Conservation (phyloP, 345 rosid species). For the Linum tenue region DNA sequence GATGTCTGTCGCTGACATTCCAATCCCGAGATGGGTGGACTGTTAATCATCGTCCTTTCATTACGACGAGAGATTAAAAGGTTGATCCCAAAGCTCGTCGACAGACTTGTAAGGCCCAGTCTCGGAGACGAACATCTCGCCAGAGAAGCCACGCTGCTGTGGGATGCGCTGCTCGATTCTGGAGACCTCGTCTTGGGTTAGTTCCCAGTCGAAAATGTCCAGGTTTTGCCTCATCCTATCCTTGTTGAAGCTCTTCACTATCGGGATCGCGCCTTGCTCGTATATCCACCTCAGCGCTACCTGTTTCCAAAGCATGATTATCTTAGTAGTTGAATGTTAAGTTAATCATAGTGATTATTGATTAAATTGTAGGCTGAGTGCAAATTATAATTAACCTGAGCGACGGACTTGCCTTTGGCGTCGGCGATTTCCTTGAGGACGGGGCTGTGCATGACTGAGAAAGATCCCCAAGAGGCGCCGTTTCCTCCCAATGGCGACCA, state of each 20-base stretch:
- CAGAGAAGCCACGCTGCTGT: slow-evolving; percentile 4
- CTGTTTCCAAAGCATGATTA: not conserved
- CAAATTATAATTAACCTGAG: slow-evolving; percentile 19
- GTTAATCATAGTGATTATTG: not conserved
- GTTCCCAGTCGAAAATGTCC: slow-evolving; percentile 24
- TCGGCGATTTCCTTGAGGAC: slow-evolving; percentile 27
- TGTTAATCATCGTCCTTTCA: no score
- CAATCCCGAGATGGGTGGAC: no score
- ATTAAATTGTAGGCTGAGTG: not conserved
- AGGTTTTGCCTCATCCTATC: slow-evolving; percentile 25
- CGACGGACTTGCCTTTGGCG: slow-evolving; percentile 20
- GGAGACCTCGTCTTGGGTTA: slow-evolving; percentile 17
- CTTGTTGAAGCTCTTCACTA: slow-evolving; percentile 25
- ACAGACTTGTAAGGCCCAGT: slow-evolving; percentile 21
- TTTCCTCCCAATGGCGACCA: slow-evolving; percentile 29
- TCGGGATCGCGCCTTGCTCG: slow-evolving; percentile 27
- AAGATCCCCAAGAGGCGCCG: slow-evolving; percentile 31
- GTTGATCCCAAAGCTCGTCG: slow-evolving; percentile 25
- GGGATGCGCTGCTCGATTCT: slow-evolving; percentile 19
- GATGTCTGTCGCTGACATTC: no score
- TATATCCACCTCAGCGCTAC: slow-evolving; percentile 30
- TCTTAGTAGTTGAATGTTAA: not conserved
- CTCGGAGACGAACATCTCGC: not conserved
- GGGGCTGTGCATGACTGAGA: slow-evolving; percentile 20
- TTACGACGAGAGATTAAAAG: not conserved